Percentiles rank a stretch among this genome's conserved stretches.
phyloP scores from a whole-genome alignment of 2,329 filamentous ascomycete genomes.

The Clonostachys solani region DNA sequence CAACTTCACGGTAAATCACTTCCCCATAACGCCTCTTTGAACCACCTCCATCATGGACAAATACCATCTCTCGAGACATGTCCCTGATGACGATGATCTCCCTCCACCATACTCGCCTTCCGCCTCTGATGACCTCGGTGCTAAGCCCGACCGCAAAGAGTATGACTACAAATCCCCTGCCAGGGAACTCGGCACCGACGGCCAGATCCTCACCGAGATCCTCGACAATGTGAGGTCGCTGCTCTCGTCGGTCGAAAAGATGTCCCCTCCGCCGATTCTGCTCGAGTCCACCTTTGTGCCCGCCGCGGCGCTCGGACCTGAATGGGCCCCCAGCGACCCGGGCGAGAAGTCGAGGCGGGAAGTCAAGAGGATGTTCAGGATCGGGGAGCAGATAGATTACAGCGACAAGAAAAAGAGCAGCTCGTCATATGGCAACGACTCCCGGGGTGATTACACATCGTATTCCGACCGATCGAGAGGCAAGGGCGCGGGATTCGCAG shows the following conservation, averaged over 20 bases:
- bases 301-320: conserved; percentile 25
- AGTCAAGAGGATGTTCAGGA: background rate
- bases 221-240: conserved; percentile 36
- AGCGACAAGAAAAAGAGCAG: no score
- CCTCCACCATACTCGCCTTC: conserved; percentile 1
- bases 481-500: conserved; percentile 29
- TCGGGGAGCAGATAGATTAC: no score
- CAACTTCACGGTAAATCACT: no score
- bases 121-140: no score
- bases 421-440: background rate
- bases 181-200: background rate
- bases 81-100: background rate
- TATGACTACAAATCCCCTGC: background rate
- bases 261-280: conserved; percentile 20
- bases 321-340: conserved; percentile 28
- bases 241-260: conserved; percentile 23
- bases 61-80: no score
- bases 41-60: no score
- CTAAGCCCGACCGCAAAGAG: no score
- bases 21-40: no score
- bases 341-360: conserved; percentile 11
- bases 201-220: conserved; percentile 9
- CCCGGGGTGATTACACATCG: background rate
- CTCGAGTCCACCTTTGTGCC: conserved; percentile 43
- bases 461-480: no score